Base-by-base conservation (phyloP, 208 protist genomes). In the Leishmania tropica region DNA sequence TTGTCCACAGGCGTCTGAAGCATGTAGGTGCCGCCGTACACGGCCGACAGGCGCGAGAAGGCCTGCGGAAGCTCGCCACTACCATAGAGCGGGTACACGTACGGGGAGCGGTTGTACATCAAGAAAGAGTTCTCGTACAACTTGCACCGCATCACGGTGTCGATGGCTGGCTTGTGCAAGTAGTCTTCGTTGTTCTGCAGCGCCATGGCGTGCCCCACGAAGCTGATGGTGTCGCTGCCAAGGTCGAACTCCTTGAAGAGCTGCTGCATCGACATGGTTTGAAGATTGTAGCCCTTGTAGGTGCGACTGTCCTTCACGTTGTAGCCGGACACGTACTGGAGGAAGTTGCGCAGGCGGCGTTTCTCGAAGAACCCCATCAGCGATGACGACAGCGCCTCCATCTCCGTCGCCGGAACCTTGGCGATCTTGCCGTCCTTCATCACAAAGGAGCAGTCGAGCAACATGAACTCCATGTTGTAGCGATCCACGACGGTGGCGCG, bases 51-150 rank as follows among this genome's bases (percentile, higher is more conserved):
- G 28, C 97, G 90, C 4, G 98, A 98, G 95, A 99, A 99, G 54
- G 95, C 98, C 90, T 99, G 99, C 37, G 99, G 99, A 21, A 99
- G 90, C 84, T 99, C 99, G 81, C 99, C 99, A 40, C 99, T 97
- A 83, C 99, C 99, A 88, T 99, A 99, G 21, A 99, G 85, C 15
- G 99, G 99, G 89, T 99, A 99, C 40, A 99, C 96, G 92, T 99
- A 99, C 42, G 99, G 99, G 35, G 99, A 99, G 40, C 95, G 97
- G 56, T 89, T 81, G 89, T 97, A 98, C 94, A 96, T 96, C 76
- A 89, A 85, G 45, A 99, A 93, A n/a, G 98, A 99, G 24, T 98
- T 82, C 35, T 88, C 85, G 90, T 99, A 99, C 2, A 99, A 90
- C 81, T 98, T 96, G 83, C 99, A 98, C 56, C 95, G 87, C 81